phyloP scores from a whole-genome alignment of 352 stramenopile species.

The Pythium chondricola region DNA sequence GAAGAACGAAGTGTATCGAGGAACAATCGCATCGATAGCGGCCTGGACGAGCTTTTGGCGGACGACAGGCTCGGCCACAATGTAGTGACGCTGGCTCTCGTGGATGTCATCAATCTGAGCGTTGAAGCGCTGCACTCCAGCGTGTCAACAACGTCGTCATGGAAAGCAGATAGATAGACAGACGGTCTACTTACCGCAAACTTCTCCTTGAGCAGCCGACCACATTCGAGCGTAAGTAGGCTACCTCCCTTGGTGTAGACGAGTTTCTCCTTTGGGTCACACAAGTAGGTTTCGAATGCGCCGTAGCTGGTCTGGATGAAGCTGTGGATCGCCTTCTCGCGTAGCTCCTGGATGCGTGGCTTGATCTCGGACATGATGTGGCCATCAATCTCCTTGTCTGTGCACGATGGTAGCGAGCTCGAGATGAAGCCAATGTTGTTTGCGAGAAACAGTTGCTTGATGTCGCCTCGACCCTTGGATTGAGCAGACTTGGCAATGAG shows the following conservation, averaged over 20 bases:
- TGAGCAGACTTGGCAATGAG: conserved; percentile 45
- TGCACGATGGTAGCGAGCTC: conserved; percentile 64
- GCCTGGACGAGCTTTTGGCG: conserved; percentile 81
- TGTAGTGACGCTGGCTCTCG: conserved; percentile 63
- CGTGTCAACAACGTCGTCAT: no score
- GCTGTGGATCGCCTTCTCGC: conserved; percentile 71
- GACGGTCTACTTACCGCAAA: conserved; percentile 54
- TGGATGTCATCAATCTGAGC: conserved; percentile 60
- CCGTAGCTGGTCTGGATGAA: conserved; percentile 82
- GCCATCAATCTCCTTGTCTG: conserved; percentile 40
- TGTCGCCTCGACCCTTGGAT: conserved; percentile 44
- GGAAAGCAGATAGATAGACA: neutral
- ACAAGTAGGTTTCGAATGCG: conserved; percentile 51
- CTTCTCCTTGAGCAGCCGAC: conserved; percentile 88
- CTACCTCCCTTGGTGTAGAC: conserved; percentile 81
- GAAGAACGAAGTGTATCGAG: conserved; percentile 88
- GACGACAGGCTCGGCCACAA: conserved; percentile 82
- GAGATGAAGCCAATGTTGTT: conserved; percentile 92
- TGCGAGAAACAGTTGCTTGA: conserved; percentile 88
- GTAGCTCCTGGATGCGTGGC: conserved; percentile 77
- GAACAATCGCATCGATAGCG: conserved; percentile 79
- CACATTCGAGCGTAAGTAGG: conserved; percentile 86
- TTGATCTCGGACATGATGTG: conserved; percentile 66
- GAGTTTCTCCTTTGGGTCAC: conserved; percentile 80
- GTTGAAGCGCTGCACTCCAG: conserved; percentile 82